Evolutionary conservation across 345 rosid species (phyloP).

Genomic region (Eucalyptus grandis): DNA sequence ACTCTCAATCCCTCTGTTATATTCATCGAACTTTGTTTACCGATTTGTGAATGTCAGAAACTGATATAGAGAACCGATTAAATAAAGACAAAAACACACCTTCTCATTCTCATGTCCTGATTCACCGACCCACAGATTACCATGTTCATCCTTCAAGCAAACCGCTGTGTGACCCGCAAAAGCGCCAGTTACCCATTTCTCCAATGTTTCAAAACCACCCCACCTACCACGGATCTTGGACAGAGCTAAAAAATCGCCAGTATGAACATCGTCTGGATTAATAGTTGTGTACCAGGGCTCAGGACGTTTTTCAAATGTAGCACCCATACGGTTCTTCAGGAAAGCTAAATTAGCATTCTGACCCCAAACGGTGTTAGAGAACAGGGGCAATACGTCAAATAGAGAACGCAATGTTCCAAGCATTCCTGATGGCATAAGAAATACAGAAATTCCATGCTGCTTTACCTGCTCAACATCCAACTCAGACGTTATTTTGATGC

Average conservation of each 20-base stretch:
- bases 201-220: conserved; percentile 98
- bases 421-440: conserved; percentile 99
- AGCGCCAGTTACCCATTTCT: conserved; percentile 99
- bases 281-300: conserved; percentile 60
- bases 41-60: background rate
- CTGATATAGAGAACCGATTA: background rate
- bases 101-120: conserved; percentile 98
- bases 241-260: conserved; percentile 87
- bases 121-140: conserved; percentile 99
- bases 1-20: background rate
- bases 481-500: background rate
- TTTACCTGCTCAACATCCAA: conserved; percentile 49
- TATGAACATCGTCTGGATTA: conserved; percentile 70
- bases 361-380: conserved; percentile 89
- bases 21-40: background rate
- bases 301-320: conserved; percentile 75
- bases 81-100: conserved; percentile 14
- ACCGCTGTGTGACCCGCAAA: conserved; percentile 99
- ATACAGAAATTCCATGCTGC: conserved; percentile 88
- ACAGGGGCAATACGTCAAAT: conserved; percentile 82
- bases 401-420: conserved; percentile 77
- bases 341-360: conserved; percentile 85
- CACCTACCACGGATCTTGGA: conserved; percentile 97
- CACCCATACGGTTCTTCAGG: conserved; percentile 84
- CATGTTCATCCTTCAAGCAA: conserved; percentile 85